These are phyloP conservation scores for Tricholoma sp. DNA, from an alignment of 768 basidiomycete genomes.

Conservation along the genomic window DNA sequence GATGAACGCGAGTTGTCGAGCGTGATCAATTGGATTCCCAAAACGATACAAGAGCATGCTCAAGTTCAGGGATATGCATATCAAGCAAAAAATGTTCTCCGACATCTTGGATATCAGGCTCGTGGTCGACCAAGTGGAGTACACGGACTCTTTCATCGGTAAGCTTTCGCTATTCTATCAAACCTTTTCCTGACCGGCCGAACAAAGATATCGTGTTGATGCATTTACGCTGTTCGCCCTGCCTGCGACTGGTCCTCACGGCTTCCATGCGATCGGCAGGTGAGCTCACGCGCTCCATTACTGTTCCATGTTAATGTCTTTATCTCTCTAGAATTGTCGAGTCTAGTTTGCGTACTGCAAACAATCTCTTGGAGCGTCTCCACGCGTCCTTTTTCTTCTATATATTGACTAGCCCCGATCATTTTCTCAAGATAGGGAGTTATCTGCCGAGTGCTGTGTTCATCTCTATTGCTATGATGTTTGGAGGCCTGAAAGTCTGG, in stretches of 20 bases:
- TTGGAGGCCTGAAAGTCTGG: conserved; percentile 76
- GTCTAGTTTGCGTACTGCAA: conserved; percentile 82
- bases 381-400: conserved; percentile 99
- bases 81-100: conserved; percentile 60
- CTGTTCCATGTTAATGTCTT: conserved; percentile 1
- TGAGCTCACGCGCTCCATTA: conserved; percentile 27
- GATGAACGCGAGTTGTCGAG: conserved; percentile 12
- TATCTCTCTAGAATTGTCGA: conserved; percentile 60
- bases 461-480: conserved; percentile 80
- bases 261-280: conserved; percentile 91
- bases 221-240: conserved; percentile 87
- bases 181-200: background rate
- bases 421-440: conserved; percentile 84
- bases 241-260: conserved; percentile 88
- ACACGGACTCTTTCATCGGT: conserved; percentile 90
- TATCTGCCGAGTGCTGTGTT: conserved; percentile 88
- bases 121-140: conserved; percentile 80
- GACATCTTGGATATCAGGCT: conserved; percentile 71
- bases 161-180: background rate
- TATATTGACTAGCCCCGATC: conserved; percentile 54
- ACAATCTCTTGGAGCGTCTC: conserved; percentile 92
- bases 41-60: conserved; percentile 32
- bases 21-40: conserved; percentile 44
- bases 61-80: conserved; percentile 48
- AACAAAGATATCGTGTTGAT: conserved; percentile 85